Evolutionary conservation across 2,329 filamentous ascomycete species (phyloP), one percentile per base, ranked within the genome.

Genomic region (Sporothrix humicola): DNA sequence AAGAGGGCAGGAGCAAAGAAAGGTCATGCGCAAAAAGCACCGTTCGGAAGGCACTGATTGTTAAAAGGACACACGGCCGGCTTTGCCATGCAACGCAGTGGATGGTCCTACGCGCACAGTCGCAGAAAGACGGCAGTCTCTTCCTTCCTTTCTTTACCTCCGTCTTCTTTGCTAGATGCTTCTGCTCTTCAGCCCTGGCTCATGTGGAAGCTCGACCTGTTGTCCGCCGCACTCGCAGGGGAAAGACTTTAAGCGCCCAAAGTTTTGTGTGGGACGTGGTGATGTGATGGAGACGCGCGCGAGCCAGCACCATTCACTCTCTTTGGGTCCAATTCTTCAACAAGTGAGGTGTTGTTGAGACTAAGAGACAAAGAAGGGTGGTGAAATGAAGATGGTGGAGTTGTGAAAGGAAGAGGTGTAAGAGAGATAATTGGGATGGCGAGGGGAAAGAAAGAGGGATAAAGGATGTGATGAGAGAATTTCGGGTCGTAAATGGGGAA

Each of bases 151-250:
- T 13, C 5, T 23, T 15, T 20, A 3, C 23, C 17, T 56, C 31
- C 12, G 54, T 4, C 7, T 48, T 26, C 20, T n/a, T n/a, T 70
- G 17, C 58, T 23, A 26, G 68, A n/a, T 46, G 50, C 46, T 46
- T 31, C 50, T n/a, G 46, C 13, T 31, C 7, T 17, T 31, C 58
- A 61, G 31, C 26, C 7, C 58, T 15, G 37, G 58, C 26, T 42
- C 58, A 10, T 46, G 42, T 65, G n/a, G 42, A 42, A 48, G n/a
- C 12, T 37, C 31, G 7, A 7, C 61, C 26, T n/a, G 42, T 48
- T 66, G 20, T 48, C 61, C 61, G 20, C 61, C 42, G 42, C 61
- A 66, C 61, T 48, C 42, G 61, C 61, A 66, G 61, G 61, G 61
- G 48, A 17, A 26, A 46, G 4, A 15, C n/a, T n/a, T 54, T n/a